Evolutionary conservation across 208 protist genomes (phyloP), one percentile per base, ranked within the genome.

Genomic region (Lotmaria passim): DNA sequence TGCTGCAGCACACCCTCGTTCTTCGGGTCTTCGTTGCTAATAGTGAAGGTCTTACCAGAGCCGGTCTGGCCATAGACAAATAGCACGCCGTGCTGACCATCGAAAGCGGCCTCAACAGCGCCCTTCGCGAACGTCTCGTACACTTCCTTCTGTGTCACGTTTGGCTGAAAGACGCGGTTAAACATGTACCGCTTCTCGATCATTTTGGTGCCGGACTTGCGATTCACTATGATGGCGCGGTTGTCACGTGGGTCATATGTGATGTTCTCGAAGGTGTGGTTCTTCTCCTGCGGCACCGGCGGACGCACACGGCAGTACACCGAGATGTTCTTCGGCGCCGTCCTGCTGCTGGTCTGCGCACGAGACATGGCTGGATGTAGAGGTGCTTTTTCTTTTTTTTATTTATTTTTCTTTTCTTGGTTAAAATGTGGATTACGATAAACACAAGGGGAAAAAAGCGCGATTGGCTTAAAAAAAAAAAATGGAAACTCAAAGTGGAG

Each of bases 21-120:
- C n/a, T 93, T 69, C 4, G 79, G 80, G 69, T 94, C 90, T 3
- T 97, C 81, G 67, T 95, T 95, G 56, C 89, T 95, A 57, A 97
- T 94, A 14, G 93, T 97, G 73, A 89, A 97, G 50, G 93, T 96
- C 68, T 97, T 97, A 67, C 93, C 93, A 28, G 88, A 93, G 38
- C 93, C 93, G 30, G 93, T 97, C 72, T 97, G 93, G 19, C 93
- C 93, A 72, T 97, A 97, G 56, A 94, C 90, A 65, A 97, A 97
- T 30, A 97, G 75, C 14, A 96, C 85, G 39, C 90, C 93, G 68
- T 97, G 90, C 72, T 93, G 87, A 12, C 90, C 93, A 56, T 95
- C 83, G 69, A 97, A 95, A 33, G 88, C 88, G 17, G 91, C 89
- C 21, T 95, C 89, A 5, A 97, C 90, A 61, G 93, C 90, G 23